Evolutionary conservation across 805 yeast species (phyloP).

Genomic region (Lachancea nothofagi): DNA sequence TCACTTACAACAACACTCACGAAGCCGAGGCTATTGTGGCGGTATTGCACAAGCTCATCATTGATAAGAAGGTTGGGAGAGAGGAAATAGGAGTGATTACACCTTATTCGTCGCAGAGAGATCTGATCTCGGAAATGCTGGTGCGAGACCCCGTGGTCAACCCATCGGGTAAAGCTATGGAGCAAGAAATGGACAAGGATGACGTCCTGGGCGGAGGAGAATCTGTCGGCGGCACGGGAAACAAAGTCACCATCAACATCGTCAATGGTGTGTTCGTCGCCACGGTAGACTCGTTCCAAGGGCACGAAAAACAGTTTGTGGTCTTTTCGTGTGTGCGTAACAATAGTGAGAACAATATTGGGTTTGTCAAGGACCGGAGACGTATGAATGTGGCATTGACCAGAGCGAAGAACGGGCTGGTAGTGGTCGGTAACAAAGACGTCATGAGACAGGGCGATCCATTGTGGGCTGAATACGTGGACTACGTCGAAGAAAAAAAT

Average conservation of each 20-base stretch:
- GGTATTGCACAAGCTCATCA: constrained; percentile 44
- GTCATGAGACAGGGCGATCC: constrained; percentile 42
- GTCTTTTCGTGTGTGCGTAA: constrained; percentile 75
- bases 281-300: constrained; percentile 88
- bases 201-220: constrained; percentile 41
- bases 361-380: constrained; percentile 56
- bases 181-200: constrained; percentile 55
- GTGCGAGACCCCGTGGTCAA: constrained; percentile 50
- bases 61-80: constrained; percentile 46
- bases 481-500: constrained; percentile 34
- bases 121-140: constrained; percentile 47
- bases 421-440: constrained; percentile 56
- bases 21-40: constrained; percentile 48
- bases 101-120: constrained; percentile 74
- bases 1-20: constrained; percentile 50
- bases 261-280: constrained; percentile 44
- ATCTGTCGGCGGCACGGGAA: constrained; percentile 5
- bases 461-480: constrained; percentile 48
- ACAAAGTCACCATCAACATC: constrained; percentile 29
- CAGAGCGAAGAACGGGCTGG: constrained; percentile 57
- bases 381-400: constrained; percentile 70
- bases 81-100: constrained; percentile 61
- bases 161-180: constrained; percentile 44
- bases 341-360: constrained; percentile 47
- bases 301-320: constrained; percentile 79